Evolutionary conservation across 192 early-diverging fungal genomes (phyloP), one percentile per base, ranked within the genome.

Genomic region (Linnemannia schmuckeri): DNA sequence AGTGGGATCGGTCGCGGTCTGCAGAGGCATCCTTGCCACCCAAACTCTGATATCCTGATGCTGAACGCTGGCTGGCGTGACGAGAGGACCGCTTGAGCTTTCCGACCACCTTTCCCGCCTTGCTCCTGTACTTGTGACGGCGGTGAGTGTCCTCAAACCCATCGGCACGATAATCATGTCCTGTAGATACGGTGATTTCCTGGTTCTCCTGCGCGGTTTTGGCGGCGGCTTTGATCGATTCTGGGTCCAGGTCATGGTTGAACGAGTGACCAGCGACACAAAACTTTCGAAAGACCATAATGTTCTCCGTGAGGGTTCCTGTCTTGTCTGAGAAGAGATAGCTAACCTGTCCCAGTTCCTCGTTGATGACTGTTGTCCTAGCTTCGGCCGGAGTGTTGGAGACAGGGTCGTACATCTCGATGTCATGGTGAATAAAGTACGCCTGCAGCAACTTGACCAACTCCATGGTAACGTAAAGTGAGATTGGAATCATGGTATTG

Each of bases 271-370:
- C 94, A 12, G 91, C 93, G 4, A 92, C 90, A 85, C 93, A 93
- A 24, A 94, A 87, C 24, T 93, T 93, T 41, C 94, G 90, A 73
- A 97, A 94, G 68, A 96, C 90, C 96, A 97, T 96, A 12, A 96
- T 90, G 85, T 97, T 97, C 72, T 96, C 95, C 0, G 97, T 97
- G 37, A 97, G 89, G 15, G 97, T 97, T 42, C 97, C 97, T 8
- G 96, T 97, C 88, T 97, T 97, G 90, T 97, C 96, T 33, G 95
- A 95, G 74, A 98, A 98, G 15, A 98, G 90, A 78, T 97, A 97
- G 74, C 95, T 93, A 72, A 98, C 95, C 81, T 94, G 93, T 40
- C 96, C 97, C 40, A 98, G 89, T 74, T 98, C 97, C 87, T 98
- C 97, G 83, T 96, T 96, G 66, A 97, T 94, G 30, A 91, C 93